Evolutionary conservation across 352 stramenopile genomes (phyloP).

Genomic region (Globisporangium spiculum): DNA sequence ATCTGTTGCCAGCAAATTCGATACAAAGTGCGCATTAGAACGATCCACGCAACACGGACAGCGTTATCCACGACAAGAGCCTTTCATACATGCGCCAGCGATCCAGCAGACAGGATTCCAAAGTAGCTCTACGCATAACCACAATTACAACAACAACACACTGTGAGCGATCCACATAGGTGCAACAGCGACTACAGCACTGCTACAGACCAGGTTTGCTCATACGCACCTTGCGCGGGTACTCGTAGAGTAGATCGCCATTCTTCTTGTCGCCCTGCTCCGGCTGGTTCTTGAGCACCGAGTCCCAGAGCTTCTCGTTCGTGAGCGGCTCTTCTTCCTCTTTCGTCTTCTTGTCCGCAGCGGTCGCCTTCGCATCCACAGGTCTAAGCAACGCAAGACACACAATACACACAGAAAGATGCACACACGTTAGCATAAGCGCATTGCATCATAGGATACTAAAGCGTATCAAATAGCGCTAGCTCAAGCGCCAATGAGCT

Average conservation of each 20-base stretch:
- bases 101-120: constrained; percentile 72
- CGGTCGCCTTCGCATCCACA: constrained; percentile 7
- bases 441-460: not conserved
- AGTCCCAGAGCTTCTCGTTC: constrained; percentile 75
- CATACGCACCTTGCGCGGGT: constrained; percentile 63
- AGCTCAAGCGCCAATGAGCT: not conserved
- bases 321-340: constrained; percentile 43
- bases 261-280: constrained; percentile 47
- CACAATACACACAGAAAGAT: not conserved
- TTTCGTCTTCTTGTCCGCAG: constrained; percentile 21
- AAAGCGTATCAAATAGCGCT: not conserved
- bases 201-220: no score
- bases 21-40: not conserved
- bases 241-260: constrained; percentile 81
- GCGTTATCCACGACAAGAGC: not conserved
- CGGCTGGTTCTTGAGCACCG: constrained; percentile 53
- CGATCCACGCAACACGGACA: not conserved
- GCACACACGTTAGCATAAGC: not conserved
- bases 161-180: not conserved
- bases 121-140: constrained; percentile 61
- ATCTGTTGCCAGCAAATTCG: constrained; percentile 37
- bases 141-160: not conserved
- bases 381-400: not conserved
- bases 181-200: not conserved
- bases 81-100: constrained; percentile 66